Percentiles rank a stretch among this genome's conserved stretches.
Conservation (phyloP, 2,329 filamentous ascomycete species). For the Neonectria sp. region DNA sequence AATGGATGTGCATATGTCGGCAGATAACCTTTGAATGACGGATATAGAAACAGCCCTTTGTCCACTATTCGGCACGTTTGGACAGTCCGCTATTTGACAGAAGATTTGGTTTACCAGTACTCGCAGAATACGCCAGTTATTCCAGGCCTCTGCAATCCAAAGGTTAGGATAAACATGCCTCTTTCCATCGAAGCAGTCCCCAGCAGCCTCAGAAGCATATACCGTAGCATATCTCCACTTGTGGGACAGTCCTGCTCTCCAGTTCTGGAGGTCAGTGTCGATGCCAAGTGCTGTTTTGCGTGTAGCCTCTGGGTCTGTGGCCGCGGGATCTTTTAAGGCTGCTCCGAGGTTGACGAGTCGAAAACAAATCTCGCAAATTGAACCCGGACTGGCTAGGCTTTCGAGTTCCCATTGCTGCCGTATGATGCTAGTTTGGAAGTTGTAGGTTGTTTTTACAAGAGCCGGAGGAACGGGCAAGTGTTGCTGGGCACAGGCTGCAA, state of each 20-base stretch:
- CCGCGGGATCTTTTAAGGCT: neutral
- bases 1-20: neutral
- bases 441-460: neutral
- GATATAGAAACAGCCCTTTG: neutral
- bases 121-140: constrained; percentile 5
- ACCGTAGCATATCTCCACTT: neutral
- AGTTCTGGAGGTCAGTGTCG: neutral
- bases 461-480: neutral
- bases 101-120: neutral
- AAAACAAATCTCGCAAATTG: constrained; percentile 1
- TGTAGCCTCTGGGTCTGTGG: neutral
- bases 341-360: neutral
- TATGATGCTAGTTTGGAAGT: neutral
- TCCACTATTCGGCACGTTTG: too few relatives aligned
- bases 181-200: neutral
- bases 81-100: neutral
- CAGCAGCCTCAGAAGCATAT: neutral
- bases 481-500: neutral
- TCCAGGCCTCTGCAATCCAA: constrained; percentile 4
- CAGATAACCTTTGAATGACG: neutral
- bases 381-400: neutral
- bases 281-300: neutral
- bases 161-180: neutral
- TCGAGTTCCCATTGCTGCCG: neutral
- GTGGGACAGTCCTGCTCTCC: neutral